Evolutionary conservation across 164 flowering plant genomes (phyloP).

Genomic region (Euptelea pleiosperma): DNA sequence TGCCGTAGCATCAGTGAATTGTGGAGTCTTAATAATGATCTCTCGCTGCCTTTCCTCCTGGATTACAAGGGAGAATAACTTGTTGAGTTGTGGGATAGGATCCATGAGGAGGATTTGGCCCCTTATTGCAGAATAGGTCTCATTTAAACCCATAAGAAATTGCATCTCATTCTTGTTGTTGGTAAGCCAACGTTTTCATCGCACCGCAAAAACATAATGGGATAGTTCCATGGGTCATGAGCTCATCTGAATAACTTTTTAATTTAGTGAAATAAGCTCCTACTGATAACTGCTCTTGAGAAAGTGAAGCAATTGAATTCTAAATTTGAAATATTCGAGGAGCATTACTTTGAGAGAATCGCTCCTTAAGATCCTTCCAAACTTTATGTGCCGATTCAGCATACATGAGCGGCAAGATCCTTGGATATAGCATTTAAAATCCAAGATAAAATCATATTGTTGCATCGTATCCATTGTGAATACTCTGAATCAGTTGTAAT

Average conservation of each 20-base stretch:
- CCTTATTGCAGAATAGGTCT: neutral
- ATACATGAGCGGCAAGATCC: slow-evolving; percentile 3
- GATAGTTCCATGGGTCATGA: neutral
- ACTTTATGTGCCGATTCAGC: neutral
- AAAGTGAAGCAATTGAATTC: neutral
- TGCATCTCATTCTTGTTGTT: neutral
- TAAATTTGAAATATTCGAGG: slow-evolving; percentile 5
- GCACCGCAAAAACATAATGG: neutral
- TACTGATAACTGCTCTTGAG: neutral
- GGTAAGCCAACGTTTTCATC: neutral
- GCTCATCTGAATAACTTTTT: slow-evolving; percentile 2
- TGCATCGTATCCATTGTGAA: neutral
- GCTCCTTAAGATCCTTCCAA: neutral
- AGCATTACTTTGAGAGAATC: neutral
- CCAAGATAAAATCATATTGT: slow-evolving; percentile 5
- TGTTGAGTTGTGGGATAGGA: no score
- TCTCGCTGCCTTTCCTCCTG: no score
- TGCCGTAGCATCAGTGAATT: no score
- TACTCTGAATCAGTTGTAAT: neutral
- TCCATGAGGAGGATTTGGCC: neutral
- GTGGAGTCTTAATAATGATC: no score
- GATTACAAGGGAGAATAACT: no score
- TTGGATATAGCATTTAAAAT: neutral
- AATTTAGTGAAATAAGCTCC: slow-evolving; percentile 4
- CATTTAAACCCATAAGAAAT: neutral